phyloP scores from a whole-genome alignment of 495 filamentous ascomycete species.

The Aspergillus nidulans region DNA sequence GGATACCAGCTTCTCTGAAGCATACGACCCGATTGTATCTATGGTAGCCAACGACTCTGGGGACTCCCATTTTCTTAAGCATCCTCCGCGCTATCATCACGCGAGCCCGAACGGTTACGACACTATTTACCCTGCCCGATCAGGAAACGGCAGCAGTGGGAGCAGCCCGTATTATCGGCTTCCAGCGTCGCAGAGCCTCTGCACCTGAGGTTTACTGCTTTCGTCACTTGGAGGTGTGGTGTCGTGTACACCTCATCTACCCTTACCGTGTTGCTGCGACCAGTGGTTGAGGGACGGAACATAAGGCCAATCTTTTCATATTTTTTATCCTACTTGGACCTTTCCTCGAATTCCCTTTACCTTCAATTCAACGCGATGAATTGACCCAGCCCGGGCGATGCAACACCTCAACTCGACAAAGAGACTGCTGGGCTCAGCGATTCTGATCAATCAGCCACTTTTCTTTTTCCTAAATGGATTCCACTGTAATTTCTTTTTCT shows the following conservation, averaged over 20 bases:
- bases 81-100: constrained; percentile 20
- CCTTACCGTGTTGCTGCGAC: constrained; percentile 1
- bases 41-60: constrained; percentile 23
- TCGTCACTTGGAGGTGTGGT: neutral
- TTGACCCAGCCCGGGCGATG: constrained; percentile 21
- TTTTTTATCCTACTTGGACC: constrained; percentile 16
- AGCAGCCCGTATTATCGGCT: constrained; percentile 27
- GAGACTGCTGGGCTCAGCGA: constrained; percentile 6
- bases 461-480: neutral
- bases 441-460: constrained; percentile 5
- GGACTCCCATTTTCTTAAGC: constrained; percentile 23
- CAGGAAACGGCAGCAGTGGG: constrained; percentile 2
- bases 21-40: constrained; percentile 25
- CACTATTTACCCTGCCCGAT: constrained; percentile 28
- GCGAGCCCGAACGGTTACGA: constrained; percentile 30
- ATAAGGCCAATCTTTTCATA: constrained; percentile 6
- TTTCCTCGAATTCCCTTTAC: neutral
- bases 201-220: constrained; percentile 22
- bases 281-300: constrained; percentile 2
- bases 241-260: constrained; percentile 1
- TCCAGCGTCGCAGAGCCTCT: constrained; percentile 32
- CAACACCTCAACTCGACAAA: constrained; percentile 9
- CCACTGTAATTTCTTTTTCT: constrained; percentile 9
- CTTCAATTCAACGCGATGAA: constrained; percentile 10
- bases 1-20: constrained; percentile 17